Conservation (phyloP, 768 basidiomycete species). For the Psilocybe cubensis region DNA sequence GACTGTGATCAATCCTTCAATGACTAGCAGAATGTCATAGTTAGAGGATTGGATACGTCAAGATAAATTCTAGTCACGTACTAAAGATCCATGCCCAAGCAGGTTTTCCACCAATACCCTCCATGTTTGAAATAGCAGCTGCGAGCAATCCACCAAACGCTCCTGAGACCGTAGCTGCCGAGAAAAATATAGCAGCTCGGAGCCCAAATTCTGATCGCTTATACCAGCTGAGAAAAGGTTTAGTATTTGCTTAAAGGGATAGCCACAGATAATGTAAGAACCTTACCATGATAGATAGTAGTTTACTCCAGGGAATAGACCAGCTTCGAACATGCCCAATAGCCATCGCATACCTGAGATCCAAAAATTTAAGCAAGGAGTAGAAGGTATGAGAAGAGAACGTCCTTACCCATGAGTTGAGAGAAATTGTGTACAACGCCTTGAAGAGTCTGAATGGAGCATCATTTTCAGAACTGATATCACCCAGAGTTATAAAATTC, state of each 20-base stretch:
- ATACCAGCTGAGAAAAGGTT: slow-evolving; percentile 41
- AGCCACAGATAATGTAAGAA: slow-evolving; percentile 8
- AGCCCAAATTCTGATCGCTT: slow-evolving; percentile 79
- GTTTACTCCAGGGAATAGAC: slow-evolving; percentile 64
- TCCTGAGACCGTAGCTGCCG: slow-evolving; percentile 80
- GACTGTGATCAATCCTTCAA: slow-evolving; percentile 72
- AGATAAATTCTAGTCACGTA: slow-evolving; percentile 35
- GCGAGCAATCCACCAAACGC: slow-evolving; percentile 81
- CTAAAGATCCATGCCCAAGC: slow-evolving; percentile 76
- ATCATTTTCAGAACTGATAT: neutral
- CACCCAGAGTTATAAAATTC: neutral
- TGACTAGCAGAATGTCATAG: slow-evolving; percentile 36
- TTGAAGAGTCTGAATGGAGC: slow-evolving; percentile 62
- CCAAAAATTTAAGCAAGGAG: neutral
- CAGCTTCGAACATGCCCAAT: slow-evolving; percentile 77
- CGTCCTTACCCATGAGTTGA: slow-evolving; percentile 62
- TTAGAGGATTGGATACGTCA: too few species aligned
- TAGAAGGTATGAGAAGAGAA: neutral
- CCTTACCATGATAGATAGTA: slow-evolving; percentile 75
- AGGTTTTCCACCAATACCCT: slow-evolving; percentile 68
- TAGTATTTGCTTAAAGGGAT: too few species aligned
- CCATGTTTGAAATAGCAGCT: slow-evolving; percentile 72
- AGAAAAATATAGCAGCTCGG: slow-evolving; percentile 70
- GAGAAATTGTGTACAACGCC: slow-evolving; percentile 69
- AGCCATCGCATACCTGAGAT: slow-evolving; percentile 69